Percentiles rank a stretch among this genome's conserved stretches.
phyloP scores from a whole-genome alignment of 345 rosid genomes.

The Salix viminalis region DNA sequence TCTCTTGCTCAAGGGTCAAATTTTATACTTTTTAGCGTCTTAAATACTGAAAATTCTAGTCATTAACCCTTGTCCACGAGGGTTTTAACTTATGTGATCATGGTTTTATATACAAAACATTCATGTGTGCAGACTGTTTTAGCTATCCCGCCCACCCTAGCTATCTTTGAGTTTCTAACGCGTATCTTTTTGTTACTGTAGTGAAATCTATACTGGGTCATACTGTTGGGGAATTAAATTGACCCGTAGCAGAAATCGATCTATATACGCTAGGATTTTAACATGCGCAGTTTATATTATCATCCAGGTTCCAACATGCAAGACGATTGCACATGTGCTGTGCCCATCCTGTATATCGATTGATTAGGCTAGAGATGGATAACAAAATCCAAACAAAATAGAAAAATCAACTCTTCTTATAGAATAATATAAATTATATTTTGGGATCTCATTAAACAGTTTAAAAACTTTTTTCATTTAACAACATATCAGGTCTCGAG shows the following conservation, averaged over 20 bases:
- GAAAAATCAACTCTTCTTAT: not conserved
- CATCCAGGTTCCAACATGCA: not conserved
- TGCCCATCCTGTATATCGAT: too few relatives aligned
- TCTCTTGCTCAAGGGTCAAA: not conserved
- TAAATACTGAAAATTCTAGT: not conserved
- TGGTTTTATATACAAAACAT: conserved; percentile 11
- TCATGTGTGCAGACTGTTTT: conserved; percentile 6
- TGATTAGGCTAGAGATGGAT: not conserved
- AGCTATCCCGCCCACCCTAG: not conserved
- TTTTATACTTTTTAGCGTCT: not conserved
- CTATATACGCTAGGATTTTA: not conserved
- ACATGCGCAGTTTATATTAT: not conserved
- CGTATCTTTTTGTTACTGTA: too few relatives aligned
- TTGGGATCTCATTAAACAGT: too few relatives aligned
- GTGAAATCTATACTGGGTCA: not conserved
- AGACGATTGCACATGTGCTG: too few relatives aligned
- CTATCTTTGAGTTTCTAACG: not conserved
- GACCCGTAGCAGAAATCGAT: not conserved
- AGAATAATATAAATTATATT: too few relatives aligned
- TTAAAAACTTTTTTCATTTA: too few relatives aligned
- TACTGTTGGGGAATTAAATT: not conserved
- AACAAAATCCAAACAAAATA: not conserved
- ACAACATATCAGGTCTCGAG: accelerated
- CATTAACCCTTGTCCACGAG: not conserved
- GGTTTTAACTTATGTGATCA: conserved; percentile 14